Base-by-base conservation (phyloP, 177 flowering plant genomes). In the Vitis hybrid region DNA sequence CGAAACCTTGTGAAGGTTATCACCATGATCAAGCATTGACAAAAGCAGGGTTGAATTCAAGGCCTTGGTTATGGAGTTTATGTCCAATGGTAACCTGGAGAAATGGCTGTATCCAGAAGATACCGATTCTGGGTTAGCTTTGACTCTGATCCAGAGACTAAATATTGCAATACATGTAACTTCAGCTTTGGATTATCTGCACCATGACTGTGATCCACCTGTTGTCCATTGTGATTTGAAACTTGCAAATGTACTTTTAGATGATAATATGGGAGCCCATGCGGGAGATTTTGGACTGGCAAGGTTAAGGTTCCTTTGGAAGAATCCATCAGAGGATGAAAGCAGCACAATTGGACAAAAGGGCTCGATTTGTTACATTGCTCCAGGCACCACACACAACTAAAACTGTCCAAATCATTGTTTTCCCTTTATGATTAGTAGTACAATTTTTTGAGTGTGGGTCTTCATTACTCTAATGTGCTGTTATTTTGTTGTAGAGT, bases 211-310 rank as follows among this genome's bases (percentile, higher is more conserved):
- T 26, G 56, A 70, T n/a, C 59, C 74, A n/a, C 70, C 74, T 8
- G 65, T 70, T 6, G 63, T 71, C 11, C 74, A 71, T 19, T 65
- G 68, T n/a, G 74, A 71, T 56, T 18, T 71, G 56, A 71, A 71
- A 17, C 74, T 68, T 7, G 45, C 15, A n/a, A 71, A 71, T 62
- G 63, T 73, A 1, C 71, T 73, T 14, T 30, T 73, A 9, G 71
- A 73, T 26, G 56, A 48, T 4, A 19, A 73, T 34, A 66, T 73
- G 71, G 51, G 13, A 2, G 75, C 75, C 10, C 71, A 61, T 60
- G 72, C 63, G 11, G 79, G 72, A 11, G 75, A 76, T 60, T 76
- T 76, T 39, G 79, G 75, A 59, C 60, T 72, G 57, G 69, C 75
- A 17, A 67, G 66, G 18, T 18, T 18, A 18, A 18, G 69, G 68